phyloP scores from a whole-genome alignment of 805 yeast genomes.

The Brettanomyces anomalus region DNA sequence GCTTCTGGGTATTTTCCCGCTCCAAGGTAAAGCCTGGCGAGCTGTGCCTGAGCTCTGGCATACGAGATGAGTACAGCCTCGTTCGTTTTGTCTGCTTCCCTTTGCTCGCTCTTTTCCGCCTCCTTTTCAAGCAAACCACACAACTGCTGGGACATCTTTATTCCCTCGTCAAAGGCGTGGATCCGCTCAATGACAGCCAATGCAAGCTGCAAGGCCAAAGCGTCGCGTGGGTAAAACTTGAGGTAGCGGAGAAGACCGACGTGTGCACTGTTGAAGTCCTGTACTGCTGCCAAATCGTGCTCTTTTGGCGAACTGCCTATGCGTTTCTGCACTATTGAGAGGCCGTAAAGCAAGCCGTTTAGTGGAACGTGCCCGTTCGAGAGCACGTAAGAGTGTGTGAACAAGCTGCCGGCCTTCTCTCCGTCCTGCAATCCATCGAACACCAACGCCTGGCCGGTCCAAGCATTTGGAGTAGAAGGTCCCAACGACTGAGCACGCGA shows the following conservation, averaged over 20 bases:
- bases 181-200: conserved; percentile 59
- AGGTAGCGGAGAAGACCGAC: conserved; percentile 58
- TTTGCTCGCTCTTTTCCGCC: conserved; percentile 30
- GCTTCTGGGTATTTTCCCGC: conserved; percentile 45
- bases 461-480: conserved; percentile 66
- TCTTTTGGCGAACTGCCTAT: conserved; percentile 33
- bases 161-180: conserved; percentile 50
- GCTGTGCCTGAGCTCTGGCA: conserved; percentile 55
- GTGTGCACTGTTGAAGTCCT: conserved; percentile 58
- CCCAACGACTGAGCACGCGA: conserved; percentile 70
- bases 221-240: conserved; percentile 52
- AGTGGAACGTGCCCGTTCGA: conserved; percentile 66
- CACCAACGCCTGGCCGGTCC: conserved; percentile 80
- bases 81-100: conserved; percentile 9
- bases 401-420: conserved; percentile 44
- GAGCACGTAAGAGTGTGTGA: conserved; percentile 70
- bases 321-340: conserved; percentile 40
- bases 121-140: too few relatives aligned
- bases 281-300: conserved; percentile 48
- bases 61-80: conserved; percentile 35
- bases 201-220: conserved; percentile 46
- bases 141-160: conserved; percentile 35
- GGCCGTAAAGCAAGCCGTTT: conserved; percentile 67
- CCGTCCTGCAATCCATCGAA: conserved; percentile 41
- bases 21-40: conserved; percentile 67